phyloP scores from a whole-genome alignment of 768 basidiomycete genomes.

The Postia placenta region DNA sequence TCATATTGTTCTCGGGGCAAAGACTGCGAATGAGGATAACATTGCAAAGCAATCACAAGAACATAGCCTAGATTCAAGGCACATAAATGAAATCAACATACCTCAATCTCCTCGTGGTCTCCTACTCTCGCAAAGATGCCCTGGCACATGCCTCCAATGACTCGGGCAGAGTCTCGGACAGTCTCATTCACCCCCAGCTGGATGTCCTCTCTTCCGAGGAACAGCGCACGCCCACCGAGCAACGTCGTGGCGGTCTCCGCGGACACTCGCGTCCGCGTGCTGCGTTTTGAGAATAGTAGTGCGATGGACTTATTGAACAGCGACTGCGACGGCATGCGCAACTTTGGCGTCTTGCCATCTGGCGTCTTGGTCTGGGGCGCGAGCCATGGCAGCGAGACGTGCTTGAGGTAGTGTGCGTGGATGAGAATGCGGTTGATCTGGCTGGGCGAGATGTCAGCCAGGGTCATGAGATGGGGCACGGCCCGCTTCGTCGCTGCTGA shows the following conservation, averaged over 20 bases:
- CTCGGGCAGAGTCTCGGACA: constrained; percentile 74
- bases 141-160: constrained; percentile 92
- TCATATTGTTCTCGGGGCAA: too few relatives aligned
- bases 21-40: not conserved
- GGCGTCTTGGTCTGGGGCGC: constrained; percentile 33
- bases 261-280: constrained; percentile 85
- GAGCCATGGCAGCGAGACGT: constrained; percentile 58
- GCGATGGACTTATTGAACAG: constrained; percentile 83
- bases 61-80: constrained; percentile 1
- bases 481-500: not conserved
- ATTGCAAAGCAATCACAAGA: too few relatives aligned
- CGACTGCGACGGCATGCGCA: constrained; percentile 66
- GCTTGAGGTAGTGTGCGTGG: constrained; percentile 63
- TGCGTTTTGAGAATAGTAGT: constrained; percentile 87
- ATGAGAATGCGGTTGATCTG: constrained; percentile 65
- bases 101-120: constrained; percentile 89
- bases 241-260: constrained; percentile 76
- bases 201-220: constrained; percentile 85
- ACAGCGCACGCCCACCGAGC: constrained; percentile 86
- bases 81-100: constrained; percentile 26
- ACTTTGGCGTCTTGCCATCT: constrained; percentile 20
- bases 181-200: constrained; percentile 96
- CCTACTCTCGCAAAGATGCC: constrained; percentile 97
- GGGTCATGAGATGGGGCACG: constrained; percentile 74
- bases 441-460: constrained; percentile 77